These are phyloP conservation scores for Xanthoconium stramineum DNA, from an alignment of 768 basidiomycete species.

Conservation along the genomic window DNA sequence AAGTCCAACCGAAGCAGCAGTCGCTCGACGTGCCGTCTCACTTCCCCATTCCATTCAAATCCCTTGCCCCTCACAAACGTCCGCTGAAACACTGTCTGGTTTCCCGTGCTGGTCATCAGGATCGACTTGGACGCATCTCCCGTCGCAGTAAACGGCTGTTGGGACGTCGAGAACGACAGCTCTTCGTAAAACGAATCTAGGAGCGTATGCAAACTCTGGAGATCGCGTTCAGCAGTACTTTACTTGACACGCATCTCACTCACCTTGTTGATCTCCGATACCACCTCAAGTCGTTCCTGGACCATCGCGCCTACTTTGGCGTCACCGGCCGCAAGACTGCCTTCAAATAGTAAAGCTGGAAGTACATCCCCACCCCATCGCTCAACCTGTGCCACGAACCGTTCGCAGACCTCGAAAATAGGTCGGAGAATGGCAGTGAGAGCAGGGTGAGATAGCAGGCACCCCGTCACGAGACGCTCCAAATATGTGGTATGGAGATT, in stretches of 20 bases:
- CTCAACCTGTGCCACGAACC: constrained; percentile 85
- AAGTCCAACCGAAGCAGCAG: constrained; percentile 81
- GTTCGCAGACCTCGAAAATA: constrained; percentile 80
- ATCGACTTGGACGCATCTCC: constrained; percentile 72
- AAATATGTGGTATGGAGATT: constrained; percentile 80
- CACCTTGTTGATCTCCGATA: constrained; percentile 80
- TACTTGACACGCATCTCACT: background rate
- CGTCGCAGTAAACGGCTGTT: constrained; percentile 61
- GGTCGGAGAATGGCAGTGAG: constrained; percentile 62
- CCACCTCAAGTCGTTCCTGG: constrained; percentile 60
- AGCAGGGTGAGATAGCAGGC: constrained; percentile 64
- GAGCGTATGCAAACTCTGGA: constrained; percentile 61
- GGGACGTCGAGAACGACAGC: constrained; percentile 70
- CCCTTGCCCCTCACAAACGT: constrained; percentile 51
- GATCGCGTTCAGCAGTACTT: background rate
- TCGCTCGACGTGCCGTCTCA: constrained; percentile 78
- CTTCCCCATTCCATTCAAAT: constrained; percentile 60
- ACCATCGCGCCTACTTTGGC: constrained; percentile 69
- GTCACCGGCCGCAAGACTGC: constrained; percentile 56
- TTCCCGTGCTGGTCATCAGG: constrained; percentile 54
- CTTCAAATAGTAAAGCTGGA: constrained; percentile 80
- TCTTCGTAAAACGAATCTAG: constrained; percentile 80
- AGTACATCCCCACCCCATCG: constrained; percentile 91
- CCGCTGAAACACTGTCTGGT: constrained; percentile 43
- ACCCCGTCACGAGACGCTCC: constrained; percentile 74